These are phyloP conservation scores for Paramecium octaurelia DNA, from an alignment of 73 alveolate species.

Conservation along the genomic window DNA sequence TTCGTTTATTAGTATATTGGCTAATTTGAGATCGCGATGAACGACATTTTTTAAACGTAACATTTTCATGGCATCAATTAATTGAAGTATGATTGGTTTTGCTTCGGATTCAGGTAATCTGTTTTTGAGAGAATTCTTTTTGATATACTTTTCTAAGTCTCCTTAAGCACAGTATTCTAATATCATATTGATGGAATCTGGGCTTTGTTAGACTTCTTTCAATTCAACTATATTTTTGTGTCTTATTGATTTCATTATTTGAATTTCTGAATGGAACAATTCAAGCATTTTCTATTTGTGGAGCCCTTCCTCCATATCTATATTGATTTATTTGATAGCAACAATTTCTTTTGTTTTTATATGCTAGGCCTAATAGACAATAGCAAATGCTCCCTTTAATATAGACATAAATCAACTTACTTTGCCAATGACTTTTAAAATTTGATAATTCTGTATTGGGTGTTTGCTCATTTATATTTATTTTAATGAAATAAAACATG, in stretches of 20 bases:
- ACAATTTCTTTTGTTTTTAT: not conserved
- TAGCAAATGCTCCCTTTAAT: not conserved
- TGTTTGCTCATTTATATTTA: not conserved
- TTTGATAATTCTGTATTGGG: not conserved
- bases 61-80: slow-evolving; percentile 72
- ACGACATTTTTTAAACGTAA: slow-evolving; percentile 77
- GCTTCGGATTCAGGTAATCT: slow-evolving; percentile 31
- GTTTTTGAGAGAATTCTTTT: slow-evolving; percentile 28
- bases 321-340: slow-evolving; percentile 36
- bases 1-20: slow-evolving; percentile 70
- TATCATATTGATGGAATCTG: slow-evolving; percentile 25
- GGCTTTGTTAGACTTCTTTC: not conserved
- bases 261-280: not conserved
- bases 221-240: slow-evolving; percentile 22
- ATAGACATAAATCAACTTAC: not conserved
- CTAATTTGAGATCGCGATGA: slow-evolving; percentile 89
- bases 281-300: slow-evolving; percentile 42
- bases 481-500: not conserved
- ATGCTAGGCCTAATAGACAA: not conserved
- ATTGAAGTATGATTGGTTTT: slow-evolving; percentile 53
- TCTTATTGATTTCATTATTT: not conserved
- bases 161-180: slow-evolving; percentile 34
- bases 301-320: not conserved
- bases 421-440: not conserved
- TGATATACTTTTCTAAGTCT: slow-evolving; percentile 47